phyloP scores from a whole-genome alignment of 2,329 filamentous ascomycete species.

The Pseudogymnoascus destructans region DNA sequence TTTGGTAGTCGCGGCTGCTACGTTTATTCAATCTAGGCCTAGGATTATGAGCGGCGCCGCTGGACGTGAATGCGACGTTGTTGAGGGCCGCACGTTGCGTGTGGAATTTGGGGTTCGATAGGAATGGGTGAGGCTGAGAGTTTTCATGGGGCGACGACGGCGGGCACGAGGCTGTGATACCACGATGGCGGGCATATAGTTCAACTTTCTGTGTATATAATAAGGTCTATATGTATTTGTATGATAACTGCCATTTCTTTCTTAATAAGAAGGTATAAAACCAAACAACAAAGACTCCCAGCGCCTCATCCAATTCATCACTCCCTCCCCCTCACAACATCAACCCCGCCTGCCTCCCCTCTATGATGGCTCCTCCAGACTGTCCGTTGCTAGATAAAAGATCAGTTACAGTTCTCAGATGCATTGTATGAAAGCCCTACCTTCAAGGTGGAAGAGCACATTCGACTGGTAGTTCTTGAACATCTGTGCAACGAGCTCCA shows the following conservation, averaged over 20 bases:
- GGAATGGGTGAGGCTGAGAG: slow-evolving; percentile 7
- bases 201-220: neutral
- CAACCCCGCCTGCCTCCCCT: neutral
- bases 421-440: slow-evolving; percentile 33
- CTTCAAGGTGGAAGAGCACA: slow-evolving; percentile 92
- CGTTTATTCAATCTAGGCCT: neutral
- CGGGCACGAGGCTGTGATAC: slow-evolving; percentile 8
- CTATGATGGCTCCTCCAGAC: slow-evolving; percentile 62
- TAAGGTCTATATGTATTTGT: neutral
- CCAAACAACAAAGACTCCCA: neutral
- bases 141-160: neutral
- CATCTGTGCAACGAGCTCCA: slow-evolving; percentile 96
- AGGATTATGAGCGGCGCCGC: neutral
- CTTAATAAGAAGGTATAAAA: slow-evolving; percentile 4
- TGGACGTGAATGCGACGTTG: neutral
- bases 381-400: slow-evolving; percentile 55
- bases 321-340: neutral
- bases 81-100: neutral
- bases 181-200: neutral
- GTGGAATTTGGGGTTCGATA: slow-evolving; percentile 3
- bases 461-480: slow-evolving; percentile 99
- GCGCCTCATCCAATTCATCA: slow-evolving; percentile 8
- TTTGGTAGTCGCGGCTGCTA: neutral
- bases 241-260: neutral
- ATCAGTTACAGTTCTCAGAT: slow-evolving; percentile 16